These are phyloP conservation scores for Hypholoma fasciculare DNA, from an alignment of 768 basidiomycete genomes.

Conservation along the genomic window DNA sequence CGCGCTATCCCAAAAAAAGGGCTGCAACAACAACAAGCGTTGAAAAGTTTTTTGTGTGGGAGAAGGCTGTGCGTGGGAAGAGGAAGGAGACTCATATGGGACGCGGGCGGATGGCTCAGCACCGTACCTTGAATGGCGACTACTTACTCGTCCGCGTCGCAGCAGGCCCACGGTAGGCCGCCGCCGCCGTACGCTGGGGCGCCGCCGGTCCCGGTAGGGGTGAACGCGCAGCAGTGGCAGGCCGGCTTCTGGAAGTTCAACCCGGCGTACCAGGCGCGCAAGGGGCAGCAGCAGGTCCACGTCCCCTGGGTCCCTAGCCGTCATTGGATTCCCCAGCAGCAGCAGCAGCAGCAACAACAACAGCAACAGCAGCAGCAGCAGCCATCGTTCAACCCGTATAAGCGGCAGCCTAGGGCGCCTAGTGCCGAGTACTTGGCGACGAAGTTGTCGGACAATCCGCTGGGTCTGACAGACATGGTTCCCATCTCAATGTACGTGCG, in stretches of 20 bases:
- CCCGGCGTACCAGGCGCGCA: slow-evolving; percentile 18
- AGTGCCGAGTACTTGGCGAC: slow-evolving; percentile 68
- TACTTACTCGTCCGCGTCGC: not conserved
- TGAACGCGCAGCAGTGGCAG: slow-evolving; percentile 48
- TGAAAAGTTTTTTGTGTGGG: not conserved
- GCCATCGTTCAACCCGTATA: slow-evolving; percentile 56
- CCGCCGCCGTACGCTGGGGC: slow-evolving; percentile 41
- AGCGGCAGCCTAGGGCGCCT: slow-evolving; percentile 58
- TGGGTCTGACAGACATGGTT: slow-evolving; percentile 62
- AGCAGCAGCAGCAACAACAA: slow-evolving; percentile 21
- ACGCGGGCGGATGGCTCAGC: not conserved
- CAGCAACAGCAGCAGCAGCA: slow-evolving; percentile 17
- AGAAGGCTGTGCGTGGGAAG: not conserved
- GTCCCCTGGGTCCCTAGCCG: slow-evolving; percentile 28
- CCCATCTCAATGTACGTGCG: slow-evolving; percentile 53
- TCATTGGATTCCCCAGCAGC: slow-evolving; percentile 24
- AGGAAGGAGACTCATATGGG: not conserved
- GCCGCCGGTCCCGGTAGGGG: slow-evolving; percentile 56
- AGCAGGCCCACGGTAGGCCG: not conserved
- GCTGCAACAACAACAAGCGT: too few species aligned
- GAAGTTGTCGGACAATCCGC: slow-evolving; percentile 57
- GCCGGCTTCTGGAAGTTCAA: slow-evolving; percentile 49
- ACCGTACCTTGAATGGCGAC: not conserved
- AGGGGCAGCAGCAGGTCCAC: slow-evolving; percentile 25
- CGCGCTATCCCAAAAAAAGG: too few species aligned